Percentiles rank a stretch among this genome's conserved stretches.
These are phyloP conservation scores for Pueraria montana DNA, from an alignment of 306 rosid species.

Conservation along the genomic window DNA sequence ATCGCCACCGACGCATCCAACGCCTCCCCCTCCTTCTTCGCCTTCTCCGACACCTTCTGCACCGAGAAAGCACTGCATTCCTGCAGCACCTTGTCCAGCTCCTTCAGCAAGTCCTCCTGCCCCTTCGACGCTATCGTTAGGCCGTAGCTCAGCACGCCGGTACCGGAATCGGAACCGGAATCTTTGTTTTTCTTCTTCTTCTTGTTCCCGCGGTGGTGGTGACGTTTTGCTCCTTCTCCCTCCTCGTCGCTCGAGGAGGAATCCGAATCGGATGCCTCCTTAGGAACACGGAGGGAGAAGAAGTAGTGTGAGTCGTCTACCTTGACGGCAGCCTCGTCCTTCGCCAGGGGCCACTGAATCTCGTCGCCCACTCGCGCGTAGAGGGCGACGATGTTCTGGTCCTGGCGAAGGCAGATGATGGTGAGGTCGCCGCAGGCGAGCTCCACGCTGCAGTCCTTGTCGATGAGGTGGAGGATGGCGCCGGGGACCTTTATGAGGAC, in stretches of 20 bases:
- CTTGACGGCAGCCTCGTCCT: slow-evolving; percentile 77
- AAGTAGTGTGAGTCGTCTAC: slow-evolving; percentile 89
- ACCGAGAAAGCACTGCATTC: slow-evolving; percentile 68
- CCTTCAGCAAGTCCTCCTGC: slow-evolving; percentile 67
- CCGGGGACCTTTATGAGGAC: slow-evolving; percentile 79
- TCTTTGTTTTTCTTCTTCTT: not conserved
- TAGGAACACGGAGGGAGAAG: slow-evolving; percentile 65
- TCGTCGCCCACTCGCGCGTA: slow-evolving; percentile 70
- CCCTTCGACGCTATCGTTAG: slow-evolving; percentile 90
- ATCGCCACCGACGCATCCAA: slow-evolving; percentile 70
- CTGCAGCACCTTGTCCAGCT: slow-evolving; percentile 70
- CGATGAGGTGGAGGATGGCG: slow-evolving; percentile 85
- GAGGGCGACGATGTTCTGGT: slow-evolving; percentile 55
- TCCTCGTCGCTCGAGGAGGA: slow-evolving; percentile 56
- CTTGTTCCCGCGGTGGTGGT: not conserved
- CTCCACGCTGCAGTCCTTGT: slow-evolving; percentile 77
- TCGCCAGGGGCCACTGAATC: slow-evolving; percentile 89
- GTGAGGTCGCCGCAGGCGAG: slow-evolving; percentile 83
- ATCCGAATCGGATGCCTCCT: slow-evolving; percentile 49
- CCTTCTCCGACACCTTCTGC: slow-evolving; percentile 75
- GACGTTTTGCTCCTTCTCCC: not conserved
- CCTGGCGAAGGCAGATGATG: slow-evolving; percentile 65
- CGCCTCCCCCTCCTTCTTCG: slow-evolving; percentile 69
- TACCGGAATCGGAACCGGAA: not conserved
- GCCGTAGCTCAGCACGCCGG: slow-evolving; percentile 71